Conservation (phyloP, 2,329 filamentous ascomycete genomes). For the Penicillium sclerotigenum region DNA sequence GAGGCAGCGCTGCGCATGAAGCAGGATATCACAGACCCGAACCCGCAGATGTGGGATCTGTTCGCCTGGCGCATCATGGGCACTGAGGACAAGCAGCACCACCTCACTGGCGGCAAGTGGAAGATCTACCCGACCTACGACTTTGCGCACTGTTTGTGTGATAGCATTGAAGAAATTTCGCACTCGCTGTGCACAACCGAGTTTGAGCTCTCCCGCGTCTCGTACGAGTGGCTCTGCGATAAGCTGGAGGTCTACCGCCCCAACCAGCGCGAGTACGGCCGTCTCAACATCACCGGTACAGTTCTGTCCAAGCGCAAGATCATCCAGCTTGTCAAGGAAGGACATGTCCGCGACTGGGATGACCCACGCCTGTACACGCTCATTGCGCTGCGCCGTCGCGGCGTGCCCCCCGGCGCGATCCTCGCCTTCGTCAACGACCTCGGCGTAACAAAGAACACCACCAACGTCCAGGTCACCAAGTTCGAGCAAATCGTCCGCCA, state of each 20-base stretch:
- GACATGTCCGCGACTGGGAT: slow-evolving; percentile 83
- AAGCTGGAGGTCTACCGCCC: slow-evolving; percentile 79
- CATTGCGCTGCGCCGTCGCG: slow-evolving; percentile 76
- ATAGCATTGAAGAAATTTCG: slow-evolving; percentile 88
- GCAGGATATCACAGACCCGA: slow-evolving; percentile 74
- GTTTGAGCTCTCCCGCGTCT: slow-evolving; percentile 78
- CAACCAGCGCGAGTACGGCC: slow-evolving; percentile 87
- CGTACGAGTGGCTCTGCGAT: slow-evolving; percentile 88
- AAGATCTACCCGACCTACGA: slow-evolving; percentile 95
- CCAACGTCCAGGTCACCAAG: slow-evolving; percentile 74
- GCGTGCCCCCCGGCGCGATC: slow-evolving; percentile 83
- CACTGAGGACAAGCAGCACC: slow-evolving; percentile 43
- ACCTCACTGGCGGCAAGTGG: slow-evolving; percentile 77
- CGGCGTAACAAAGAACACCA: slow-evolving; percentile 78
- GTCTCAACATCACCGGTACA: slow-evolving; percentile 76
- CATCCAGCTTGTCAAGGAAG: slow-evolving; percentile 70
- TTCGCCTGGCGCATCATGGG: slow-evolving; percentile 84
- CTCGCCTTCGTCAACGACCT: slow-evolving; percentile 88
- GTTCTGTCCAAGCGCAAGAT: slow-evolving; percentile 86
- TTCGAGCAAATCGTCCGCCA: slow-evolving; percentile 82
- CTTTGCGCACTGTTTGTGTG: slow-evolving; percentile 61
- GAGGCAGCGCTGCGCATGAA: slow-evolving; percentile 91
- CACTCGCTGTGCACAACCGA: slow-evolving; percentile 93
- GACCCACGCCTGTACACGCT: slow-evolving; percentile 88
- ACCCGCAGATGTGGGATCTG: slow-evolving; percentile 96